Evolutionary conservation across 2,329 filamentous ascomycete genomes (phyloP), one percentile per base, ranked within the genome.

Genomic region (Incumbomyces lentus): DNA sequence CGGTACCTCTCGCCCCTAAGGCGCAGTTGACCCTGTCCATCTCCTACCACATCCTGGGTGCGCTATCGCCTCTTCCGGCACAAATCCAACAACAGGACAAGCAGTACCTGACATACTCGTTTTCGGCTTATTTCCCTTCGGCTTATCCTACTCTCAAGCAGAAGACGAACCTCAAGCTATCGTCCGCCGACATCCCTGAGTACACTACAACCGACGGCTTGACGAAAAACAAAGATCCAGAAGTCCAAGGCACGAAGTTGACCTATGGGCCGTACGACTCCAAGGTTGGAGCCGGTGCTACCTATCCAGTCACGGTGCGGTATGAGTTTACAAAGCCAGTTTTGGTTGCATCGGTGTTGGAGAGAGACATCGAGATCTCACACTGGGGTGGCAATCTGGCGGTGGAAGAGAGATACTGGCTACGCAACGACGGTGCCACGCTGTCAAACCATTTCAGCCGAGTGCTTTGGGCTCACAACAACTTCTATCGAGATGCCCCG

Each of bases 311-410:
- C 49, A 79, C 75, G 55, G 82, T 95, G 44, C 85, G 92, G 51
- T 96, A 94, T 67, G 89, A 98, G 66, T 95, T 92, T 69, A 95
- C 86, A 54, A 93, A 90, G 68, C 90, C 92, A 11, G 73, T 98
- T 48, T 83, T 81, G 36, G 86, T 92, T 60, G 78, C 87, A 42
- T 79, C 80, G 30, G 72, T 78, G 13, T 73, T 98, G 49, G 86
- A 96, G 68, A 82, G 92, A 50, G 89, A 96, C 60, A 71, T 98
- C 52, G 92, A 98, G 65, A 83, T 98, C 58, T 94, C 86, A 62
- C 92, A 96, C 67, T 98, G 92, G 92, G 92, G 92, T 55, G 92
- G 92, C 52, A 98, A 98, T 63, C 68, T 96, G 45, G 92, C 92
- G 1, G 87, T 89, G 41, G 92, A 98, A 69, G 92, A 98, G 70